These are phyloP conservation scores for Spongospora subterranea DNA, from an alignment of 208 protist genomes.

Conservation along the genomic window DNA sequence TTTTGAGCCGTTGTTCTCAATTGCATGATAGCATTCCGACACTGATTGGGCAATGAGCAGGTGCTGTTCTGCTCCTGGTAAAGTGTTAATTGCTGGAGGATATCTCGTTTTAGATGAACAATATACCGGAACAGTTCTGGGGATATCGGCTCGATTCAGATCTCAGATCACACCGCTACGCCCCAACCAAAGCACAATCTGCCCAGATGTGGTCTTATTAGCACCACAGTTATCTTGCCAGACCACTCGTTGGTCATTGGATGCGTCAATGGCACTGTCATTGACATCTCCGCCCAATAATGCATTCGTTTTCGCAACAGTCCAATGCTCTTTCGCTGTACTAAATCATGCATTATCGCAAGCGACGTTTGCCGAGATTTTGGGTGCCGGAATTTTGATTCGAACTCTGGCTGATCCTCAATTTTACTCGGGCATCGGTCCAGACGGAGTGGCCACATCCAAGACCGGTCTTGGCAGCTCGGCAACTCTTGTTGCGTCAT, in stretches of 20 bases:
- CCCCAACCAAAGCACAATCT: neutral
- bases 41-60: no score
- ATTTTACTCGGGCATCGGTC: constrained; percentile 14
- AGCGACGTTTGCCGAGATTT: neutral
- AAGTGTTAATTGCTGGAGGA: constrained; percentile 14
- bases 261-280: neutral
- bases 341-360: constrained; percentile 5
- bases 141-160: neutral
- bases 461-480: constrained; percentile 12
- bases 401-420: neutral
- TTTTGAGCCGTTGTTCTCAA: no score
- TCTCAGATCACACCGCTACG: neutral
- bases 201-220: neutral
- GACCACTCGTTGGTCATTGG: neutral
- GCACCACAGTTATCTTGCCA: neutral
- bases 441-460: neutral
- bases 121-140: neutral
- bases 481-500: neutral
- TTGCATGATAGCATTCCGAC: no score
- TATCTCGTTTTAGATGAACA: constrained; percentile 6
- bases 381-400: constrained; percentile 7
- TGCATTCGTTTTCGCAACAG: neutral
- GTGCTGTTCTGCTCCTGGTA: constrained; percentile 12
- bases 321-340: neutral
- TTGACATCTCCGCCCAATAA: neutral